Evolutionary conservation across 306 rosid species (phyloP), one percentile per base, ranked within the genome.

Genomic region (Malus orientalis): DNA sequence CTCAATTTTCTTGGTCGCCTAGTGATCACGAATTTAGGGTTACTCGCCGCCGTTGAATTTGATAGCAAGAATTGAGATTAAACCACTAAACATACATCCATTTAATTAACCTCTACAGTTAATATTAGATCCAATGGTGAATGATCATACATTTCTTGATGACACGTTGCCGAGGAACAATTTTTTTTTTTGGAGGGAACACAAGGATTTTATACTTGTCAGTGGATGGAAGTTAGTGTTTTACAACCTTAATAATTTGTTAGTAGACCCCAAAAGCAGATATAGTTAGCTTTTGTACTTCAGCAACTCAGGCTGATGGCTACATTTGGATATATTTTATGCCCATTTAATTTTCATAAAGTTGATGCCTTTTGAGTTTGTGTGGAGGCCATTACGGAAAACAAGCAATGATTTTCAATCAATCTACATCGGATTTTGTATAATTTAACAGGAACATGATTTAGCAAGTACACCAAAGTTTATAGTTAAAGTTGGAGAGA

Each of bases 281-380:
- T 19, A 73, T 78, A 57, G 64, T 73, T 25, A 67, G 77, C 33
- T 75, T 78, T 22, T 1, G 22, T 23, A 79, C 72, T 79, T 67
- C 63, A 67, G 76, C 81, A 78, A 59, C 67, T 55, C 59, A 38
- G 58, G 75, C 58, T 71, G 78, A 80, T 75, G 86, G 71, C 4
- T 76, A 71, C 83, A 66, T 79, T 54, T 1, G 20, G 10, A 51
- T 51, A 51, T 32, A 64, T 32, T 32, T 32, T 16, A 64, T 64
- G 82, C 58, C 88, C 88, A 70, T 71, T 76, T 83, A 67, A 74
- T 73, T 76, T 80, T 79, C 68, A 66, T 60, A 81, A 79, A 77
- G 83, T 75, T 70, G 59, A 62, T 73, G 79, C 64, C 89, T 79
- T 81, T 86, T 63, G 71, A 66, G 71, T 73, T 79, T 64, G 78